Evolutionary conservation across 345 rosid species (phyloP).

Genomic region (Dipteronia dyeriana): DNA sequence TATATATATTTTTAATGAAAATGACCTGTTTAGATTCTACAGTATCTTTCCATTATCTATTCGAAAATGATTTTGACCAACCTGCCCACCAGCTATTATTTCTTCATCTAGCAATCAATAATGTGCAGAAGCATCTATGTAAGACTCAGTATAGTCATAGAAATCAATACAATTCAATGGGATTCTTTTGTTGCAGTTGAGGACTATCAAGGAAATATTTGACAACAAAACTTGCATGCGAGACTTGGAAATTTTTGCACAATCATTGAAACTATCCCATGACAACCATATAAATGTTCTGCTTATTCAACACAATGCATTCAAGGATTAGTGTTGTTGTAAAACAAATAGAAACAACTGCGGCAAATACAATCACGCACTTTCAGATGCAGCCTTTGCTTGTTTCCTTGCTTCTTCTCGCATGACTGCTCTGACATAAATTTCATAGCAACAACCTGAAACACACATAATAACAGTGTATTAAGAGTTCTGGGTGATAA

Average conservation of each 20-base stretch:
- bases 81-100: too few species aligned
- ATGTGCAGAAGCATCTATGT: too few species aligned
- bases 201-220: background rate
- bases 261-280: slow-evolving; percentile 17
- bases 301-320: slow-evolving; percentile 25
- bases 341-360: slow-evolving; percentile 15
- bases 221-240: background rate
- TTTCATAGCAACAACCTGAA: slow-evolving; percentile 96
- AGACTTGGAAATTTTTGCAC: background rate
- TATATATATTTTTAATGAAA: too few species aligned
- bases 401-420: slow-evolving; percentile 69
- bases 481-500: background rate
- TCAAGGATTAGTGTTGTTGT: background rate
- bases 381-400: slow-evolving; percentile 29
- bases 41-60: too few species aligned
- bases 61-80: too few species aligned
- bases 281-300: background rate
- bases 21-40: too few species aligned
- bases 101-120: too few species aligned
- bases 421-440: slow-evolving; percentile 71
- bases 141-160: too few species aligned
- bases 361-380: slow-evolving; percentile 29
- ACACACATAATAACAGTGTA: background rate
- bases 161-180: background rate
- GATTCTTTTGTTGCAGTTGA: background rate